A percentile compares a stretch with the other conserved stretches of the same genome.
Conservation (phyloP, 1,284 basidiomycete genomes). For the Sanguinoderma infundibulare region DNA sequence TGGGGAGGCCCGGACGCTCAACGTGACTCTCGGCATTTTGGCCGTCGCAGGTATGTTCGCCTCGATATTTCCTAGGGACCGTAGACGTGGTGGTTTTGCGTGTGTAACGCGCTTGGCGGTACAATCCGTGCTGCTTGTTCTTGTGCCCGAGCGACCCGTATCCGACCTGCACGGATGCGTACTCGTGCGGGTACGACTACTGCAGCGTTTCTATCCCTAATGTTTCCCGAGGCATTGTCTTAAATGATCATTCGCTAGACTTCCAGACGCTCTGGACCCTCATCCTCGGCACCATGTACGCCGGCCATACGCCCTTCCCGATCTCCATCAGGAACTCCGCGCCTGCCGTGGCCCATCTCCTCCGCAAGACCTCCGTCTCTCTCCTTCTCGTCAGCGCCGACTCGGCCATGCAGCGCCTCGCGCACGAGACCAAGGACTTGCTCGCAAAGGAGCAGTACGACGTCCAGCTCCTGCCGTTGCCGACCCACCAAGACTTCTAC, state of each 20-base stretch:
- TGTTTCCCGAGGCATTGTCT: background rate
- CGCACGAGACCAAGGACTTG: constrained; percentile 12
- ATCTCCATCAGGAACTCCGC: constrained; percentile 47
- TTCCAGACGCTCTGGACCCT: constrained; percentile 35
- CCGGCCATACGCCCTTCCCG: constrained; percentile 37
- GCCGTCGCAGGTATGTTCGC: constrained; percentile 25
- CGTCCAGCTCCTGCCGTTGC: constrained; percentile 24
- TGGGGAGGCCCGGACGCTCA: background rate
- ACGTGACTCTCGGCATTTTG: constrained; percentile 32
- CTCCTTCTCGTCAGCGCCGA: constrained; percentile 36
- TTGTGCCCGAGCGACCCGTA: too few relatives aligned
- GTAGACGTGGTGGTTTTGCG: too few relatives aligned
- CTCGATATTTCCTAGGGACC: too few relatives aligned
- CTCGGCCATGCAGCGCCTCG: constrained; percentile 22
- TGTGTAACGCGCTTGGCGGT: too few relatives aligned
- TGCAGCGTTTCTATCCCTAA: too few relatives aligned
- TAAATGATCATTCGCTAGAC: constrained; percentile 25
- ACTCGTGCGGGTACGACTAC: too few relatives aligned
- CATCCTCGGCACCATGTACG: constrained; percentile 32
- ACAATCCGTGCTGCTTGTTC: too few relatives aligned
- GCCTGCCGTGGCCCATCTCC: constrained; percentile 40
- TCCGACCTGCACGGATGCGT: too few relatives aligned
- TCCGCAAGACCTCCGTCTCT: constrained; percentile 32
- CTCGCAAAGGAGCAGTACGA: constrained; percentile 14
- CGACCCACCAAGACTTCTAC: constrained; percentile 28